Conservation (phyloP, 2,329 filamentous ascomycete species). For the Lecanoromycetidae sp. region DNA sequence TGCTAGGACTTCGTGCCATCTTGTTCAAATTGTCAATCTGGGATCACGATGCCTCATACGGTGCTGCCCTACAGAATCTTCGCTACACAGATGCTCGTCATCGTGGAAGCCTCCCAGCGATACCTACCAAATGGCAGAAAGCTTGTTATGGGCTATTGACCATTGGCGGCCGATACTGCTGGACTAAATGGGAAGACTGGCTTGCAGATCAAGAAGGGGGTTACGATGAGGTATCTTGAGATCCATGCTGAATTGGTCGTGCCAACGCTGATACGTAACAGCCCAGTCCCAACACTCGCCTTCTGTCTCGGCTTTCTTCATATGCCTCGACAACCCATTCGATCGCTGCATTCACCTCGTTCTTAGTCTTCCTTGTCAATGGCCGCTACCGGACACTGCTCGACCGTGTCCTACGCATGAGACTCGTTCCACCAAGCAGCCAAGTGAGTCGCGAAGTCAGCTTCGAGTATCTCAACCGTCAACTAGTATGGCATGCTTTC, state of each 20-base stretch:
- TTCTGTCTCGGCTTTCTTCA: conserved; percentile 58
- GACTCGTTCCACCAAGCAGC: conserved; percentile 70
- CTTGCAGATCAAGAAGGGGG: conserved; percentile 62
- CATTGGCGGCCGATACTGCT: conserved; percentile 76
- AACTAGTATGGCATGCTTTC: conserved; percentile 99
- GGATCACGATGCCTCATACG: conserved; percentile 93
- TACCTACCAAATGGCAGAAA: conserved; percentile 76
- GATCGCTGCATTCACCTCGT: conserved; percentile 68
- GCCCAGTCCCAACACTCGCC: conserved; percentile 38
- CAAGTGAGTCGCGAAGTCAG: conserved; percentile 85
- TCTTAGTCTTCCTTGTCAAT: conserved; percentile 81
- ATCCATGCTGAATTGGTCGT: background rate
- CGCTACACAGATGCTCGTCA: conserved; percentile 75
- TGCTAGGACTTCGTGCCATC: conserved; percentile 60
- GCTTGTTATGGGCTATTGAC: conserved; percentile 70
- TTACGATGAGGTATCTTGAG: conserved; percentile 11
- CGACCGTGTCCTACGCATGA: conserved; percentile 71
- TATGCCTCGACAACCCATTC: conserved; percentile 63
- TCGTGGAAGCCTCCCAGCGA: conserved; percentile 47
- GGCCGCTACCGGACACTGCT: conserved; percentile 83
- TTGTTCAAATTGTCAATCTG: conserved; percentile 93
- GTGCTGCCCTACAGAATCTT: conserved; percentile 81
- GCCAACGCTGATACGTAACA: conserved; percentile 19
- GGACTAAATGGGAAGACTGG: conserved; percentile 86
- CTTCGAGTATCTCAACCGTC: conserved; percentile 93